phyloP scores from a whole-genome alignment of 768 basidiomycete species.

The Sporobolomyces phaffii region DNA sequence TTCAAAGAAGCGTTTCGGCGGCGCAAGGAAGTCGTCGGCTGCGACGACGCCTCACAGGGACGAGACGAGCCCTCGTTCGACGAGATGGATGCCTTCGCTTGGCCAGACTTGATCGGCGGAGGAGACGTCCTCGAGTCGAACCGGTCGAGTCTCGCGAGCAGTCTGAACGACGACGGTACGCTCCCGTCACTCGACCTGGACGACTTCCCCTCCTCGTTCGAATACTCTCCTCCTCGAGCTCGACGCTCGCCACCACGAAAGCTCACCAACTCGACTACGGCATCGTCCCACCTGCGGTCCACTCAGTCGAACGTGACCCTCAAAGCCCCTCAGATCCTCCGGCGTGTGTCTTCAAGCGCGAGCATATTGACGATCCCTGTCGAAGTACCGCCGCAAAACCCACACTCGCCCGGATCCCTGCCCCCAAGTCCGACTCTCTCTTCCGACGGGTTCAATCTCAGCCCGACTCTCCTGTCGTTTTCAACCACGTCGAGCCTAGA shows the following conservation, averaged over 20 bases:
- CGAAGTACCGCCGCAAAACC: not conserved
- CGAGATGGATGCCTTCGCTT: not conserved
- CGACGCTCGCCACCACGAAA: not conserved
- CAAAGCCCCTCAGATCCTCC: constrained; percentile 4
- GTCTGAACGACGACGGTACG: not conserved
- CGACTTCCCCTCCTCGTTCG: not conserved
- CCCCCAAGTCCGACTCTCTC: not conserved
- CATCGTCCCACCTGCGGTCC: not conserved
- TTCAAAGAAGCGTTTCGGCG: constrained; percentile 4
- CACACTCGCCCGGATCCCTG: not conserved
- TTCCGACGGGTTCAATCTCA: not conserved
- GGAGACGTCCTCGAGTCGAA: not conserved
- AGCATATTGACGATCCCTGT: not conserved
- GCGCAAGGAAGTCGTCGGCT: not conserved
- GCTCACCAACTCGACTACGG: not conserved
- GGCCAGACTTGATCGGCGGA: not conserved
- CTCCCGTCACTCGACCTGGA: not conserved
- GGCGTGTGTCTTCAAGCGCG: not conserved
- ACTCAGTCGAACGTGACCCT: constrained; percentile 9
- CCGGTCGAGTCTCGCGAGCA: constrained; percentile 1
- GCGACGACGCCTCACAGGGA: not conserved
- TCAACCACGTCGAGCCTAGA: not conserved
- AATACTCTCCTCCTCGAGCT: not conserved
- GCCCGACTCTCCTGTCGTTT: not conserved
- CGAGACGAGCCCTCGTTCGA: not conserved